These are phyloP conservation scores for Phlebopus sp. DNA, from an alignment of 1,284 basidiomycete genomes.

Conservation along the genomic window DNA sequence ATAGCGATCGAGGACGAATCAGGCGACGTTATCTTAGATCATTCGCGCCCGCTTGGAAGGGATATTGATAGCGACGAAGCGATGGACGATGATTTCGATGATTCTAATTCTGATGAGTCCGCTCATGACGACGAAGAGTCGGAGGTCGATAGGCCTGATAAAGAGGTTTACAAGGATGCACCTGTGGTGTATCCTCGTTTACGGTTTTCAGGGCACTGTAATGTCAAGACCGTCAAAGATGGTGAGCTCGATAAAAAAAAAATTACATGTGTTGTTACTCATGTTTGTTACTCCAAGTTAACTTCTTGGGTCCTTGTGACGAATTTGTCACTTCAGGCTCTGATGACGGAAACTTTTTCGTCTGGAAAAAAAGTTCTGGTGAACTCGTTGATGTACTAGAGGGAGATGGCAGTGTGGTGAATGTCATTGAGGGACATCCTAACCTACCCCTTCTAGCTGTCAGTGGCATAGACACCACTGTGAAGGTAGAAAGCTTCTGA, in stretches of 20 bases:
- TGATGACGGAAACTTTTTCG: constrained; percentile 85
- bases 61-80: constrained; percentile 18
- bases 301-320: constrained; percentile 77
- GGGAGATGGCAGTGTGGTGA: constrained; percentile 82
- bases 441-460: constrained; percentile 77
- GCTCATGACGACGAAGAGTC: constrained; percentile 36
- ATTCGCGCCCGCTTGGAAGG: background rate
- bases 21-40: background rate
- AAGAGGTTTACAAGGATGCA: constrained; percentile 37
- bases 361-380: constrained; percentile 76
- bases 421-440: constrained; percentile 87
- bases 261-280: background rate
- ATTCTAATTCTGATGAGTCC: constrained; percentile 29
- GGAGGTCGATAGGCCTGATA: constrained; percentile 20
- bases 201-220: constrained; percentile 73
- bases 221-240: constrained; percentile 88
- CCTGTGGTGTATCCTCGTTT: constrained; percentile 69
- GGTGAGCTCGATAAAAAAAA: constrained; percentile 47
- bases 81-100: constrained; percentile 21
- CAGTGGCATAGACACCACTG: constrained; percentile 85
- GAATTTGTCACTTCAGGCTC: constrained; percentile 85
- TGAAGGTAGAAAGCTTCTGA: constrained; percentile 60
- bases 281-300: constrained; percentile 50
- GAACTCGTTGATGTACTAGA: constrained; percentile 75
- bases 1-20: constrained; percentile 1